These are phyloP conservation scores for Uromyces viciae-fabae DNA, from an alignment of 1,284 basidiomycete species.

Conservation along the genomic window DNA sequence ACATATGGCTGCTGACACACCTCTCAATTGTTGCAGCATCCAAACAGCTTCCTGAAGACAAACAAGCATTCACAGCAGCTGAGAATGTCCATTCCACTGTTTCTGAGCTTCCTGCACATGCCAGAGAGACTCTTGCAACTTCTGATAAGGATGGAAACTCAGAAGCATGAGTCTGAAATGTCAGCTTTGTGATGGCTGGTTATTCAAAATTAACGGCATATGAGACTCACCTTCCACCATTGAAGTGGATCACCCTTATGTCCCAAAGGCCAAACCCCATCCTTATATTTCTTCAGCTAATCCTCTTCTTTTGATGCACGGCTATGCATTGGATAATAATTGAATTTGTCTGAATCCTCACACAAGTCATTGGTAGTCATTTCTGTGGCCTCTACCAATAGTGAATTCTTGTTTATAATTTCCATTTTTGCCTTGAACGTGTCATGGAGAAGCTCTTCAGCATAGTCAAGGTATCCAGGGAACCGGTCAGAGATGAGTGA, in stretches of 20 bases:
- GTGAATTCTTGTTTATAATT: not conserved
- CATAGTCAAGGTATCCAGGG: not conserved
- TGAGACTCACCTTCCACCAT: not conserved
- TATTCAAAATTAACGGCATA: not conserved
- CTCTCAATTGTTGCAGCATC: not conserved
- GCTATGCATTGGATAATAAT: not conserved
- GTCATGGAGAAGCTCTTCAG: not conserved
- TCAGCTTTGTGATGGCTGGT: too few relatives aligned
- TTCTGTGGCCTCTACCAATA: not conserved
- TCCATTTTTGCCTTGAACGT: not conserved
- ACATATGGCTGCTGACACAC: not conserved
- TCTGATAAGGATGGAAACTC: not conserved
- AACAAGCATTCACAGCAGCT: not conserved
- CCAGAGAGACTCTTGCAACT: not conserved
- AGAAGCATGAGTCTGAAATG: not conserved
- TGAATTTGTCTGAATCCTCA: not conserved
- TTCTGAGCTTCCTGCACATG: not conserved
- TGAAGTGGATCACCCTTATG: not conserved
- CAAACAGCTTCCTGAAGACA: not conserved
- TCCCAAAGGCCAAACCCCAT: not conserved
- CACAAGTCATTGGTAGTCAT: not conserved
- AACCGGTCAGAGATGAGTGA: not conserved
- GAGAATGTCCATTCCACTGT: not conserved
- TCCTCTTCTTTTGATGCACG: not conserved
- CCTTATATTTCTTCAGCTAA: not conserved